Percentiles rank a stretch among this genome's conserved stretches.
phyloP scores from a whole-genome alignment of 2,329 filamentous ascomycete species.

The Lasiodiplodia citricola region DNA sequence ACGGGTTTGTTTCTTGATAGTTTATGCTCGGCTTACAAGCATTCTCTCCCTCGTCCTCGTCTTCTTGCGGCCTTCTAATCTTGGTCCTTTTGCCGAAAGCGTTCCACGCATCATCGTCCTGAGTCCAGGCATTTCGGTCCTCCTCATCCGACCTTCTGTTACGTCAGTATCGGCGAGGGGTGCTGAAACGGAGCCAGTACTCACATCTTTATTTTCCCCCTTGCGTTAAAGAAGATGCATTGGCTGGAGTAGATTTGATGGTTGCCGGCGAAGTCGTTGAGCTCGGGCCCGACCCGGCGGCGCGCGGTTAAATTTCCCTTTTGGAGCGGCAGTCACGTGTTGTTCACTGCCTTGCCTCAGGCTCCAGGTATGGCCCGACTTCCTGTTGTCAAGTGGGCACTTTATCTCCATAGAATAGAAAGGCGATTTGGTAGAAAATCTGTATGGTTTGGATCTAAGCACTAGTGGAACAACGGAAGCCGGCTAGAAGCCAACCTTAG shows the following conservation, averaged over 20 bases:
- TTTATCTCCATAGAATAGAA: too few relatives aligned
- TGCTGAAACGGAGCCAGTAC: not conserved
- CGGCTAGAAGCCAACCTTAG: too few relatives aligned
- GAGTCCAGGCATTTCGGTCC: not conserved
- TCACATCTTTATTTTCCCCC: not conserved
- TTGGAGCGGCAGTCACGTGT: not conserved
- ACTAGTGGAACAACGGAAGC: too few relatives aligned
- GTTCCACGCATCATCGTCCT: conserved; percentile 14
- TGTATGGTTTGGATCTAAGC: too few relatives aligned
- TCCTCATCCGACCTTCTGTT: not conserved
- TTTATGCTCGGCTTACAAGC: conserved; percentile 57
- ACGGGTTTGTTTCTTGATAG: conserved; percentile 40
- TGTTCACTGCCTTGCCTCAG: not conserved
- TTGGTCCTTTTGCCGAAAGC: not conserved
- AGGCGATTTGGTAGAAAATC: too few relatives aligned
- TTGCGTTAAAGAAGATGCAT: not conserved
- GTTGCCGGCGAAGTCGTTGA: not conserved
- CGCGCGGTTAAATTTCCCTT: not conserved
- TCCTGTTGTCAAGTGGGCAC: too few relatives aligned
- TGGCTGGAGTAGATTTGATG: not conserved
- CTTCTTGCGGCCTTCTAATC: not conserved
- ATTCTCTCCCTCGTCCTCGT: conserved; percentile 62
- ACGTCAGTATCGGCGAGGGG: not conserved
- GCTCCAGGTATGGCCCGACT: too few relatives aligned
- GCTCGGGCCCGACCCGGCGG: not conserved